Evolutionary conservation across 352 stramenopile species (phyloP), one percentile per base, ranked within the genome.

Genomic region (Pythium coloratum): DNA sequence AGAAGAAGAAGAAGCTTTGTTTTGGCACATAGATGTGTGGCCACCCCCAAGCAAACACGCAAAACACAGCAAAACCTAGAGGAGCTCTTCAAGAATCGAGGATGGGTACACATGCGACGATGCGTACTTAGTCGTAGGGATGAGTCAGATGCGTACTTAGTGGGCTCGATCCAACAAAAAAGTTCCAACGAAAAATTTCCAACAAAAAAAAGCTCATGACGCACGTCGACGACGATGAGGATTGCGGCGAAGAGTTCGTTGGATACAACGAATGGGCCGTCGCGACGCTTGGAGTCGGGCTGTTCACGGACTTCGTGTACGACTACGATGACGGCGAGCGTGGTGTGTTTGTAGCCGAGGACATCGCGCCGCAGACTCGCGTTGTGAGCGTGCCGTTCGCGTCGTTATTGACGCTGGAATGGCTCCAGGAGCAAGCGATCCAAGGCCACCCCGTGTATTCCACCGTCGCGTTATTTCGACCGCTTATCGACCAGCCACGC

Each of bases 281-380:
- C 13, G 64, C 74, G 50, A 42, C 61, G 53, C 79, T 94, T 34
- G 70, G 81, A 47, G 83, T 92, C 61, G 62, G 70, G 46, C 73
- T 92, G 32, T 77, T 72, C 42, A 92, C 82, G 8, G 86, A 92
- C 76, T 94, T 94, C 67, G 86, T 94, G 53, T 94, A 94, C 74
- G 86, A 94, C 72, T 72, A 73, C 26, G 69, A 70, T n/a, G 77
- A 77, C 42, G 62, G 71, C 0, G 81, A 94, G 44, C 84, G 84
- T 49, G 84, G 84, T 55, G 86, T 94, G 62, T 94, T 85, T 66
- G 84, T 94, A 66, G 81, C 86, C 16, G 86, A 94, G 63, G 86
- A 94, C 66, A 81, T 94, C 49, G 71, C 73, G 62, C 84, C 86
- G 34, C 86, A 92, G 67, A 88, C 84, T 2, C 63, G 85, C 50